A percentile compares a stretch with the other conserved stretches of the same genome.
phyloP scores from a whole-genome alignment of 2,329 filamentous ascomycete genomes.

The Pseudogymnoascus sp. region DNA sequence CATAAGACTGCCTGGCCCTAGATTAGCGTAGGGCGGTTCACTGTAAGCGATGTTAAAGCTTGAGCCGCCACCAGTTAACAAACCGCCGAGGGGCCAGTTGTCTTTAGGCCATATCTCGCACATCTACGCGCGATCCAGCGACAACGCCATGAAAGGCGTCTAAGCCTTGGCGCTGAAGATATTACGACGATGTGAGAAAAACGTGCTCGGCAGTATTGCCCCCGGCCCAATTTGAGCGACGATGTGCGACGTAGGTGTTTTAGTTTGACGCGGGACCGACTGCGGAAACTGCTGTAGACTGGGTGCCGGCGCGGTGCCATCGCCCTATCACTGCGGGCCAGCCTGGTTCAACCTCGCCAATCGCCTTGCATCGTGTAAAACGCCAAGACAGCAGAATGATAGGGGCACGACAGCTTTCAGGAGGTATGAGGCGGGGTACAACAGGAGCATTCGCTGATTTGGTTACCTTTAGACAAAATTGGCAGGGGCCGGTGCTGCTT shows the following conservation, averaged over 20 bases:
- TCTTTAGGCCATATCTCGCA: no score
- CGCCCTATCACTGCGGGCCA: background rate
- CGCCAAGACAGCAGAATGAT: background rate
- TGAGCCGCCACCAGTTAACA: no score
- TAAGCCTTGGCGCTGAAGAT: background rate
- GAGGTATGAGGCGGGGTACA: background rate
- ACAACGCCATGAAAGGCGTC: no score
- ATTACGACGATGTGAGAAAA: no score
- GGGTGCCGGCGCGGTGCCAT: background rate
- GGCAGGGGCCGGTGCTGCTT: background rate
- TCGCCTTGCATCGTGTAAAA: background rate
- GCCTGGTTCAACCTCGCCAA: background rate
- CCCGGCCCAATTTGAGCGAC: background rate
- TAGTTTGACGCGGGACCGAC: background rate
- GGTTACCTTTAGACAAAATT: background rate
- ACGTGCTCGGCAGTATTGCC: background rate
- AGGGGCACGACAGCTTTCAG: background rate
- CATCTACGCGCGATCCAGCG: no score
- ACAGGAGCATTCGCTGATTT: background rate
- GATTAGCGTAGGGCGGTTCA: no score
- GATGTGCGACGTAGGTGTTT: background rate
- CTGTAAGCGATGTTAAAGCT: no score
- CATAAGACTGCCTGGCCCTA: no score
- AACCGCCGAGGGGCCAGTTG: no score
- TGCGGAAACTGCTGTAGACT: background rate